Evolutionary conservation across 1,139 yeast species (phyloP), one percentile per base, ranked within the genome.

Genomic region (Suhomyces bokatorum): DNA sequence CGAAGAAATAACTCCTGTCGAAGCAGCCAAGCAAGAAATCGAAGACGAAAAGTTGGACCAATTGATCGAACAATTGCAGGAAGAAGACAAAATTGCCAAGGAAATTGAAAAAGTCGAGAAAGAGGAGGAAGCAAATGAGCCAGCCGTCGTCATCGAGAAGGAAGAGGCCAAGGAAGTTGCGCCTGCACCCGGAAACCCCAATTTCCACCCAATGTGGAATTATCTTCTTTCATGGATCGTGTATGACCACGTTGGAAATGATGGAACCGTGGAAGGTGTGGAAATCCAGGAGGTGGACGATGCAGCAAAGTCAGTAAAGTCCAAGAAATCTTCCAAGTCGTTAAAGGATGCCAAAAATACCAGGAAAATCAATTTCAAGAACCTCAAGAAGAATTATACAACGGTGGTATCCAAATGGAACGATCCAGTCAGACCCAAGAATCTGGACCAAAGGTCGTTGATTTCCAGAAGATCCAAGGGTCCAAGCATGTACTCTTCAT

Each of bases 191-290:
- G 48, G 44, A 54, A 56, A 57, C 33, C 57, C 64, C 4, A 53
- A 62, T n/a, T 70, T 68, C 49, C 63, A 60, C 43, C 75, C 75
- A 2, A 49, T 61, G 6, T 71, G 77, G 76, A 68, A 64, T 46
- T 67, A 66, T 45, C 40, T 70, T 9, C 59, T 71, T 27, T 66
- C 74, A 12, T 69, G 73, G 73, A 47, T 71, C 5, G 67, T 62
- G 1, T 70, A 69, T 45, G 62, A 66, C 10, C 37, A 50, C 11
- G 46, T 31, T 10, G 47, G 32, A 8, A 34, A n/a, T 14, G 35
- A 32, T 6, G 26, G 15, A 11, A 17, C 17, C 3, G 17, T 27
- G 9, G 51, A 41, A 11, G 37, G 40, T 11, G 39, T 44, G 4
- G 50, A 44, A 11, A 33, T 45, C 1, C 49, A 46, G 13, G 55